A percentile compares a stretch with the other conserved stretches of the same genome.
These are phyloP conservation scores for Fusarium drepaniforme DNA, from an alignment of 2,329 filamentous ascomycete species.

Conservation along the genomic window DNA sequence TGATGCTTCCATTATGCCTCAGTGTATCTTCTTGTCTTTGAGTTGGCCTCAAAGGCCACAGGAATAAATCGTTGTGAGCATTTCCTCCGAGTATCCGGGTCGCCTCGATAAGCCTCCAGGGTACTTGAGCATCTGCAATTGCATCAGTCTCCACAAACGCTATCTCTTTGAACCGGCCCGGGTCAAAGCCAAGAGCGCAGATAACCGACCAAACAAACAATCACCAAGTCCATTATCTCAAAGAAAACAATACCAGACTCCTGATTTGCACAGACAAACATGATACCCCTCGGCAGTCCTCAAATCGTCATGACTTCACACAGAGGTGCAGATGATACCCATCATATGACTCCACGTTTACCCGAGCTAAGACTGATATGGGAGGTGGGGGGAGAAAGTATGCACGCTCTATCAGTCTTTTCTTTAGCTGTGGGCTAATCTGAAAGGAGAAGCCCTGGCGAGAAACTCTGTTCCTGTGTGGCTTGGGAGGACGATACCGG, in stretches of 20 bases:
- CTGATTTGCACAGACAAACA: background rate
- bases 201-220: background rate
- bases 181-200: background rate
- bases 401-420: background rate
- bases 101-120: no score
- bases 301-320: background rate
- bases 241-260: background rate
- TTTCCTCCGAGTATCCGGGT: no score
- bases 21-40: no score
- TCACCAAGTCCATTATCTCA: background rate
- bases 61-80: no score
- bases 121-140: no score
- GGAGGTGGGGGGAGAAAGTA: constrained; percentile 9
- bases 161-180: background rate
- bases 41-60: no score
- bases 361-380: background rate
- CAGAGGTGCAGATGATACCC: background rate
- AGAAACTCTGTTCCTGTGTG: constrained; percentile 3
- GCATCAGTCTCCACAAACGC: background rate
- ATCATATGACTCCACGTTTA: background rate
- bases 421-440: background rate
- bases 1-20: no score
- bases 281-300: background rate
- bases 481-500: background rate
- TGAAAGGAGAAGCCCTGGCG: background rate